Percentiles rank a stretch among this genome's conserved stretches.
Evolutionary conservation across 1,139 yeast genomes (phyloP).

Genomic region (Wickerhamomyces sp.): DNA sequence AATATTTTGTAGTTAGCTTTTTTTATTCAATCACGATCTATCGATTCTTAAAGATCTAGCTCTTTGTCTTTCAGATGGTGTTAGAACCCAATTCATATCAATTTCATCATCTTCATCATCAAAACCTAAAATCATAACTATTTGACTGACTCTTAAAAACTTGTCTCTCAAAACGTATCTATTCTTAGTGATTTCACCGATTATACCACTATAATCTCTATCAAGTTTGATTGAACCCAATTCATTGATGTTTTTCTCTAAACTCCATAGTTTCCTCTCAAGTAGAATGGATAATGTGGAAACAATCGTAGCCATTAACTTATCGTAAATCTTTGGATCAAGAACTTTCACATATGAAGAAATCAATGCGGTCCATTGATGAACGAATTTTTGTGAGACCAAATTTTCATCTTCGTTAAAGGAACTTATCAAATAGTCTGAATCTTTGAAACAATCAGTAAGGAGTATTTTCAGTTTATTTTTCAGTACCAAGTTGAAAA

Average conservation of each 20-base stretch:
- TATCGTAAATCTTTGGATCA: constrained; percentile 44
- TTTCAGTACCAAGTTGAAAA: constrained; percentile 57
- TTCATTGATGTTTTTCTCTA: constrained; percentile 69
- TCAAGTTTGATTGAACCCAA: constrained; percentile 83
- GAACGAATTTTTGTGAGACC: constrained; percentile 41
- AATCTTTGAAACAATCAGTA: constrained; percentile 50
- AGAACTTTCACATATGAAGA: constrained; percentile 59
- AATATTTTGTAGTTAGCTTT: background rate
- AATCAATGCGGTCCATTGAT: constrained; percentile 60
- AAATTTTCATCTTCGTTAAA: constrained; percentile 32
- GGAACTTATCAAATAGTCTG: constrained; percentile 37
- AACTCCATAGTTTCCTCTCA: constrained; percentile 63
- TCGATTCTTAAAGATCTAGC: constrained; percentile 51
- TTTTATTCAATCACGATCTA: constrained; percentile 19
- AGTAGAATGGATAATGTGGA: constrained; percentile 43
- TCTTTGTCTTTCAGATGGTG: constrained; percentile 65
- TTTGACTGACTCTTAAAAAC: constrained; percentile 77
- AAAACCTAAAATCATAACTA: constrained; percentile 74
- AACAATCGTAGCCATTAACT: constrained; percentile 47
- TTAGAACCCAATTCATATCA: constrained; percentile 71
- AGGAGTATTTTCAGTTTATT: constrained; percentile 42
- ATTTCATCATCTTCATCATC: constrained; percentile 69
- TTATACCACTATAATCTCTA: constrained; percentile 70
- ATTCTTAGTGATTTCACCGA: constrained; percentile 57
- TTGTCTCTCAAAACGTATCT: constrained; percentile 70